phyloP scores from a whole-genome alignment of 306 rosid species.

The Cucumis sativus region DNA sequence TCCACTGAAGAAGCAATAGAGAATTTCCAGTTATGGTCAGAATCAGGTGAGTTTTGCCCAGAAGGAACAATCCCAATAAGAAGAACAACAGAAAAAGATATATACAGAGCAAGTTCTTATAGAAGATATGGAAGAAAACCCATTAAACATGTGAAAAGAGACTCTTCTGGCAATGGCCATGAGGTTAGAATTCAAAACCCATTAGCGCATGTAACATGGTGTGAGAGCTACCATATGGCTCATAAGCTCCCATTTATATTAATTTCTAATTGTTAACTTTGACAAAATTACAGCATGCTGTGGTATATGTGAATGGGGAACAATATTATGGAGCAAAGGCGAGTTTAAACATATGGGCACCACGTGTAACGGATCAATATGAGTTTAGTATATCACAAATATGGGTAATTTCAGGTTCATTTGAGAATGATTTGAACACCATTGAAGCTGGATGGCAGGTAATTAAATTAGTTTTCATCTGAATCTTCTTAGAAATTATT shows the following conservation, averaged over 20 bases:
- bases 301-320: slow-evolving; percentile 87
- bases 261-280: too few species aligned
- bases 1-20: slow-evolving; percentile 20
- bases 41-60: slow-evolving; percentile 66
- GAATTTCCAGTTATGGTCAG: slow-evolving; percentile 56
- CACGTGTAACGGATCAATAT: slow-evolving; percentile 37
- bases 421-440: slow-evolving; percentile 62
- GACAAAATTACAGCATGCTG: slow-evolving; percentile 60
- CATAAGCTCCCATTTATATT: too few species aligned
- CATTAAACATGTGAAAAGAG: slow-evolving; percentile 55
- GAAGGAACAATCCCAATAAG: slow-evolving; percentile 91
- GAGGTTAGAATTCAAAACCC: slow-evolving; percentile 41
- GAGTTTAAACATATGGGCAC: slow-evolving; percentile 56
- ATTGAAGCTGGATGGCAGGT: slow-evolving; percentile 84
- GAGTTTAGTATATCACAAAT: slow-evolving; percentile 70
- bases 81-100: slow-evolving; percentile 66
- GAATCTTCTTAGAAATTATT: not conserved
- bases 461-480: not conserved
- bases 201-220: not conserved
- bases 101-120: slow-evolving; percentile 69
- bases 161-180: slow-evolving; percentile 79
- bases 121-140: slow-evolving; percentile 68
- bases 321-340: slow-evolving; percentile 74
- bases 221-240: too few species aligned
- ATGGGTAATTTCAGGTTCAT: slow-evolving; percentile 75